Conservation (phyloP, 352 stramenopile genomes). For the Phytophthora palmivora region DNA sequence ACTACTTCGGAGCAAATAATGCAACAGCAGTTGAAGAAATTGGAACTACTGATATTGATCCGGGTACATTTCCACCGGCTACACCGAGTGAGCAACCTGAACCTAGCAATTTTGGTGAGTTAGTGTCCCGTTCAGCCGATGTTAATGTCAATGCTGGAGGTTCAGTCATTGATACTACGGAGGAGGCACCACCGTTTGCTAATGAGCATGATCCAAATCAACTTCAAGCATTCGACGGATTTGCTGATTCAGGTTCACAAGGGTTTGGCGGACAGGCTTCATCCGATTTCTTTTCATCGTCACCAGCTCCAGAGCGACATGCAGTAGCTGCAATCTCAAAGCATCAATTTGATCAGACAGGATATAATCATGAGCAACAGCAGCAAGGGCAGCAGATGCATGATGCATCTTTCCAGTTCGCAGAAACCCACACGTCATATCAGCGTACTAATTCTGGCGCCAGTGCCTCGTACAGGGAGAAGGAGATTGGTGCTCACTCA, state of each 20-base stretch:
- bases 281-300: conserved; percentile 53
- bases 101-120: conserved; percentile 6
- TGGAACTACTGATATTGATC: conserved; percentile 2
- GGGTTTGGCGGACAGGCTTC: conserved; percentile 18
- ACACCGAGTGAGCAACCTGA: conserved; percentile 8
- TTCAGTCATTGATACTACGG: conserved; percentile 1
- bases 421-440: conserved; percentile 13
- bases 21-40: conserved; percentile 3
- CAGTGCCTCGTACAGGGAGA: conserved; percentile 8
- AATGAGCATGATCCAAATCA: conserved; percentile 9
- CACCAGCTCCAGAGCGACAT: conserved; percentile 25
- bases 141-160: background rate
- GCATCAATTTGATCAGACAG: conserved; percentile 20
- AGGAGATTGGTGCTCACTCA: conserved; percentile 6
- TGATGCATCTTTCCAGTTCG: conserved; percentile 19
- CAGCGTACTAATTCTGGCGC: conserved; percentile 6
- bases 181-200: conserved; percentile 7
- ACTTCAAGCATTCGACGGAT: conserved; percentile 30
- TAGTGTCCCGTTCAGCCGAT: conserved; percentile 1
- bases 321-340: conserved; percentile 18
- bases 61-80: background rate
- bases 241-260: conserved; percentile 30
- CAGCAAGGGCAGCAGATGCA: conserved; percentile 13
- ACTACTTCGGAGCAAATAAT: conserved; percentile 14
- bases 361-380: conserved; percentile 12